phyloP scores from a whole-genome alignment of 2,329 filamentous ascomycete genomes.

The Beauveria medogensis region DNA sequence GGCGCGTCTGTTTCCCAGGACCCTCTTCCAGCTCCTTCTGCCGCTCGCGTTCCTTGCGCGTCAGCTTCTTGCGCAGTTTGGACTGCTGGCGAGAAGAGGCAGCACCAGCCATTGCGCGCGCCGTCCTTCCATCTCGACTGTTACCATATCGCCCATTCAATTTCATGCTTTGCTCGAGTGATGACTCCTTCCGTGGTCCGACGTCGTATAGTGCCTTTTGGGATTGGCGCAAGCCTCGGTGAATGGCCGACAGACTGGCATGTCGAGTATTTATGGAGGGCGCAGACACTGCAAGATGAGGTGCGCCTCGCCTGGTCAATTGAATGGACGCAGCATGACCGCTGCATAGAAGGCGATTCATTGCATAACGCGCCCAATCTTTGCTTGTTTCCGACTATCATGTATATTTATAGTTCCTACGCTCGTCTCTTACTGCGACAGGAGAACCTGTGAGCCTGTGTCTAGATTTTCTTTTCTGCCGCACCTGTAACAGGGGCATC shows the following conservation, averaged over 20 bases:
- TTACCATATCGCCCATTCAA: not conserved
- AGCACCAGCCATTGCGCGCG: constrained; percentile 22
- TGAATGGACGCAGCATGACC: constrained; percentile 4
- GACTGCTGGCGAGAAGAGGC: constrained; percentile 25
- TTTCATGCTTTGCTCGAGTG: not conserved
- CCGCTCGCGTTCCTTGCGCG: constrained; percentile 27
- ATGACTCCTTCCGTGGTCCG: constrained; percentile 3
- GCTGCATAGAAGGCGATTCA: constrained; percentile 14
- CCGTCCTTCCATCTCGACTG: constrained; percentile 14
- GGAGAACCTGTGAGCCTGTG: not conserved
- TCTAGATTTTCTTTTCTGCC: not conserved
- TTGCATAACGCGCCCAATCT: constrained; percentile 12
- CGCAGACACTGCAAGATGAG: not conserved
- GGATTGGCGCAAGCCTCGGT: constrained; percentile 52
- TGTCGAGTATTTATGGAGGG: constrained; percentile 17
- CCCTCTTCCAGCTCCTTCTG: constrained; percentile 22
- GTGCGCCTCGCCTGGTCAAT: not conserved
- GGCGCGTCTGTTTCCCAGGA: constrained; percentile 34
- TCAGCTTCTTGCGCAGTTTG: constrained; percentile 46
- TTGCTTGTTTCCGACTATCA: not conserved
- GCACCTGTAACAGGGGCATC: not conserved
- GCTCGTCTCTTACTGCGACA: not conserved
- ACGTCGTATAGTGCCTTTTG: constrained; percentile 24
- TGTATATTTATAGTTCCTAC: not conserved
- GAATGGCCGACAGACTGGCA: constrained; percentile 56